Base-by-base conservation (phyloP, 257 asterid genomes). In the Nyctanthes arbortristis region DNA sequence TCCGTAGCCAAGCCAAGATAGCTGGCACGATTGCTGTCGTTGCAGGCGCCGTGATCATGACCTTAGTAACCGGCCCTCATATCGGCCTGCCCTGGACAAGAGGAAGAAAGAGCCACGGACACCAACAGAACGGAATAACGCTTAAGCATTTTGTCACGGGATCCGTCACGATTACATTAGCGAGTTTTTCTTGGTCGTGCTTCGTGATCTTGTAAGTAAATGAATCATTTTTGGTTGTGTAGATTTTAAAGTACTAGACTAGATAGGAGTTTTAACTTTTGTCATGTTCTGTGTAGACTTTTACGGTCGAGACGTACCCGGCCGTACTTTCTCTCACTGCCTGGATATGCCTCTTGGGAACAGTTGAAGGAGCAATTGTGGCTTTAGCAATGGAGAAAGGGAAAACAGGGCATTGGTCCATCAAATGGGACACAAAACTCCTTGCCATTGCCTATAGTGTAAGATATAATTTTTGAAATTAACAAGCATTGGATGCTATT, bases 21-120 rank as follows among this genome's bases (percentile, higher is more conserved):
- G 67, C 86, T 2, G 99, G 99, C 16, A 94, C 97, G 0, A 3
- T 91, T 2, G 89, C 91, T 3, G 89, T 97, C 0, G 88, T 94
- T 0, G 99, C 84, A 12, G 99, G 99, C 58, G 99, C 99, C 68
- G 91, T 94, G 99, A 63, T 94, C 75, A 94, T 94, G 99, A 94
- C 97, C 0, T 59, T 94, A 9, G 75, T 91, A 20, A 74, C 61
- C 31, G 99, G 99, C 32, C 97, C 97, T 0, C 27, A 78, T 30
- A 39, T 94, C 4, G 71, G 70, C 12, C 77, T 94, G 1, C 95
- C 95, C 5, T 91, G 99, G 99, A 86, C 97, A 0, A 79, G 69
- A 31, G 79, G 39, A 34, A 61, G 66, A 35, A 25, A 8, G 29
- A 72, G 4, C 40, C 77, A 65, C 4, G 68, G 69, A 2, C 82